Evolutionary conservation across 805 yeast genomes (phyloP).

Genomic region (Yarrowia sp.): DNA sequence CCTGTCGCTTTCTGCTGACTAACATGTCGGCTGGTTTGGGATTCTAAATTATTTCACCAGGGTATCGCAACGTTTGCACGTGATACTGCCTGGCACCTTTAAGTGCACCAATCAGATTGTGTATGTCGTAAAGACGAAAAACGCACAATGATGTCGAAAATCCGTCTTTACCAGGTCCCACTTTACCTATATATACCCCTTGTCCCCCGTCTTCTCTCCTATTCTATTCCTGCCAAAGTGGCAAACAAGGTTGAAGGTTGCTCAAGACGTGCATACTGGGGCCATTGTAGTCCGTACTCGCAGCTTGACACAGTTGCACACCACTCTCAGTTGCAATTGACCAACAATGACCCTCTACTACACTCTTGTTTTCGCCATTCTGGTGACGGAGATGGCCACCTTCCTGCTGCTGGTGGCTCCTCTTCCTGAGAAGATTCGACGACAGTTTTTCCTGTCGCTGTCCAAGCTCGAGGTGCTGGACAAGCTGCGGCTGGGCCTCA

Average conservation of each 20-base stretch:
- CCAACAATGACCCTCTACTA: constrained; percentile 45
- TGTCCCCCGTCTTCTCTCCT: not conserved
- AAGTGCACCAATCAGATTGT: no score
- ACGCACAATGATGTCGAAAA: no score
- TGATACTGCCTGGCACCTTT: no score
- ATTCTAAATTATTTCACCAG: no score
- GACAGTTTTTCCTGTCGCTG: constrained; percentile 70
- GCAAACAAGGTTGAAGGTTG: constrained; percentile 23
- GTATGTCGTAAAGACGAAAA: no score
- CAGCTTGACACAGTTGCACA: not conserved
- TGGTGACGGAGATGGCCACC: constrained; percentile 71
- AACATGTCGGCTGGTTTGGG: no score
- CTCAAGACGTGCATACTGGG: constrained; percentile 13
- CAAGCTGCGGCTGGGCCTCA: constrained; percentile 70
- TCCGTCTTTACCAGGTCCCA: no score
- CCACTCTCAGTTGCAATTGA: not conserved
- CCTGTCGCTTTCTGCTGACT: no score
- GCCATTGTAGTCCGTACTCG: not conserved
- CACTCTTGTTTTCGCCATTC: constrained; percentile 62
- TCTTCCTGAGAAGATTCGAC: constrained; percentile 70
- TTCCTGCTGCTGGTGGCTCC: constrained; percentile 84
- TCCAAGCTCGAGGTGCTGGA: constrained; percentile 71
- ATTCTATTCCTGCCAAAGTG: not conserved
- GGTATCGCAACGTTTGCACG: no score
- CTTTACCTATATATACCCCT: not conserved